Percentiles rank a stretch among this genome's conserved stretches.
phyloP scores from a whole-genome alignment of 2,329 filamentous ascomycete genomes.

The Curvularia sp. region DNA sequence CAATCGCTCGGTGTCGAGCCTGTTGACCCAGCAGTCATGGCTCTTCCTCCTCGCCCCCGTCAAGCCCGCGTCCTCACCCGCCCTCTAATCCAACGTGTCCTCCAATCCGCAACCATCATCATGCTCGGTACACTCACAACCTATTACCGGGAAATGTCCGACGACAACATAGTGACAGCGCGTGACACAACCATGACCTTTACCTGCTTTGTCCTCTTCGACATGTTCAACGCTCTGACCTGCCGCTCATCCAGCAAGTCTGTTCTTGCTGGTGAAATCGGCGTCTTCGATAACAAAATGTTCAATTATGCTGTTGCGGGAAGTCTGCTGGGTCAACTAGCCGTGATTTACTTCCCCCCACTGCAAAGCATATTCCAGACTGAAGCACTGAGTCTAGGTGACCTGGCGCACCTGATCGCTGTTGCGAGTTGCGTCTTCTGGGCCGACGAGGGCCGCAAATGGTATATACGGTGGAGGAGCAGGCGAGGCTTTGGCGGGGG shows the following conservation, averaged over 20 bases:
- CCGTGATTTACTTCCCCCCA: slow-evolving; percentile 94
- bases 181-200: slow-evolving; percentile 99
- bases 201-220: slow-evolving; percentile 97
- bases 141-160: slow-evolving; percentile 89
- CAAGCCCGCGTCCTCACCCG: slow-evolving; percentile 90
- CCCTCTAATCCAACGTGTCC: slow-evolving; percentile 79
- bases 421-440: slow-evolving; percentile 93
- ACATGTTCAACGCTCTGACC: slow-evolving; percentile 98
- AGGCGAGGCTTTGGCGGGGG: slow-evolving; percentile 43
- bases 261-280: slow-evolving; percentile 82
- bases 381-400: slow-evolving; percentile 76
- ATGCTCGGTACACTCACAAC: slow-evolving; percentile 91
- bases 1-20: slow-evolving; percentile 96
- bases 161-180: slow-evolving; percentile 81
- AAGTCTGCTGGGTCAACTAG: slow-evolving; percentile 81
- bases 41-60: slow-evolving; percentile 82
- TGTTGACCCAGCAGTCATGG: slow-evolving; percentile 94
- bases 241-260: slow-evolving; percentile 93
- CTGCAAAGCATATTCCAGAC: slow-evolving; percentile 96
- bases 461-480: slow-evolving; percentile 53
- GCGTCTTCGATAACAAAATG: slow-evolving; percentile 83
- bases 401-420: slow-evolving; percentile 74
- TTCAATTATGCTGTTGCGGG: slow-evolving; percentile 96
- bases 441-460: slow-evolving; percentile 92
- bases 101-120: slow-evolving; percentile 87